These are phyloP conservation scores for Trichoderma semiorbis DNA, from an alignment of 2,329 filamentous ascomycete species.

Conservation along the genomic window DNA sequence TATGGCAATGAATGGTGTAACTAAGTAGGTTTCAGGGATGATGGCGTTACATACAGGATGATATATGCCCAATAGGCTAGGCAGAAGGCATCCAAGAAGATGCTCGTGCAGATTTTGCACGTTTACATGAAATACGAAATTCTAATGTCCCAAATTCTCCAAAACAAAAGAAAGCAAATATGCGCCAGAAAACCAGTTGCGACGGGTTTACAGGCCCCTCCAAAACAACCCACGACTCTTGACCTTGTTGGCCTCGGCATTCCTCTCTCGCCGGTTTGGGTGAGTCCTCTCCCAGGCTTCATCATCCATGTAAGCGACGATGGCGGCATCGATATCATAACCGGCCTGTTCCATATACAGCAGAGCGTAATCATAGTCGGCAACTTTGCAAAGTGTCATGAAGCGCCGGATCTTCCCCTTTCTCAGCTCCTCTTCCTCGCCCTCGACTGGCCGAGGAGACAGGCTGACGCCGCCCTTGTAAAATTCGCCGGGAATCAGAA, in stretches of 20 bases:
- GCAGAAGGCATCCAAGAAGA: slow-evolving; percentile 26
- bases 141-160: slow-evolving; percentile 25
- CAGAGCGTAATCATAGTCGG: slow-evolving; percentile 71
- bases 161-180: background rate
- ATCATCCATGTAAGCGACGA: slow-evolving; percentile 64
- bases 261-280: slow-evolving; percentile 37
- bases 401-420: slow-evolving; percentile 70
- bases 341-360: slow-evolving; percentile 69
- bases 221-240: slow-evolving; percentile 33
- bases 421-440: slow-evolving; percentile 68
- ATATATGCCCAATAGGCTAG: slow-evolving; percentile 25
- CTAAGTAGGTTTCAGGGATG: slow-evolving; percentile 26
- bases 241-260: slow-evolving; percentile 28
- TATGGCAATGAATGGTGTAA: slow-evolving; percentile 23
- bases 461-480: slow-evolving; percentile 66
- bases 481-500: slow-evolving; percentile 68
- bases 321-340: slow-evolving; percentile 64
- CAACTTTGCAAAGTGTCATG: slow-evolving; percentile 75
- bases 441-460: slow-evolving; percentile 67
- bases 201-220: slow-evolving; percentile 27
- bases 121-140: slow-evolving; percentile 29
- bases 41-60: slow-evolving; percentile 33
- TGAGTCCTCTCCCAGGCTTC: slow-evolving; percentile 73
- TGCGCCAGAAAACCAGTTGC: background rate
- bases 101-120: slow-evolving; percentile 21